A percentile compares a stretch with the other conserved stretches of the same genome.
Evolutionary conservation across 345 rosid genomes (phyloP).

Genomic region (Passiflora organensis): DNA sequence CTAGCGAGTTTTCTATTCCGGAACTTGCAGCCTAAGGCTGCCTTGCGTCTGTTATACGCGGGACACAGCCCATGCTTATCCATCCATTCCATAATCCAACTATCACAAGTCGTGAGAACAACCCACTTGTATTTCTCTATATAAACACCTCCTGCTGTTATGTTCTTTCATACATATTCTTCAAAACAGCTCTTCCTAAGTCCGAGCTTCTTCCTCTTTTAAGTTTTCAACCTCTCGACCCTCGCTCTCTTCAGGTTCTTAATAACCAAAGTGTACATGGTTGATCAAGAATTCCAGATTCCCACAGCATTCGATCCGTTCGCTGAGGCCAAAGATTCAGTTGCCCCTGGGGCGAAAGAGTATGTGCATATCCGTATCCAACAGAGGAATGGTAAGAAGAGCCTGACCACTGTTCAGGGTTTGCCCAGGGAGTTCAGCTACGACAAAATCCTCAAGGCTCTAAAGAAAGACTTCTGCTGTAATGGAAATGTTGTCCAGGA

Average conservation of each 20-base stretch:
- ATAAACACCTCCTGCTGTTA: neutral
- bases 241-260: too few species aligned
- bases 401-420: conserved; percentile 24
- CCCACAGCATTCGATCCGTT: conserved; percentile 71
- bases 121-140: neutral
- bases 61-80: neutral
- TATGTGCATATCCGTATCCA: conserved; percentile 25
- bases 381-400: conserved; percentile 29
- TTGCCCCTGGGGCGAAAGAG: conserved; percentile 36
- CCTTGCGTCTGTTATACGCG: neutral
- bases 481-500: conserved; percentile 28
- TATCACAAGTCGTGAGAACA: neutral
- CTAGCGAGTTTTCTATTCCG: neutral
- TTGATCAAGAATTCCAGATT: conserved; percentile 52
- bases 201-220: neutral
- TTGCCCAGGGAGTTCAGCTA: conserved; percentile 19
- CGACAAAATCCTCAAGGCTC: conserved; percentile 16
- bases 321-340: conserved; percentile 53
- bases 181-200: neutral
- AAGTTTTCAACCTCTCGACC: neutral
- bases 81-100: too few species aligned
- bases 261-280: conserved; percentile 76
- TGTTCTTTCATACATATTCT: neutral
- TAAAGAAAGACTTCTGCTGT: conserved; percentile 24
- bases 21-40: neutral